Evolutionary conservation across 208 protist species (phyloP), one percentile per base, ranked within the genome.

Genomic region (Wallacemonas collosoma): DNA sequence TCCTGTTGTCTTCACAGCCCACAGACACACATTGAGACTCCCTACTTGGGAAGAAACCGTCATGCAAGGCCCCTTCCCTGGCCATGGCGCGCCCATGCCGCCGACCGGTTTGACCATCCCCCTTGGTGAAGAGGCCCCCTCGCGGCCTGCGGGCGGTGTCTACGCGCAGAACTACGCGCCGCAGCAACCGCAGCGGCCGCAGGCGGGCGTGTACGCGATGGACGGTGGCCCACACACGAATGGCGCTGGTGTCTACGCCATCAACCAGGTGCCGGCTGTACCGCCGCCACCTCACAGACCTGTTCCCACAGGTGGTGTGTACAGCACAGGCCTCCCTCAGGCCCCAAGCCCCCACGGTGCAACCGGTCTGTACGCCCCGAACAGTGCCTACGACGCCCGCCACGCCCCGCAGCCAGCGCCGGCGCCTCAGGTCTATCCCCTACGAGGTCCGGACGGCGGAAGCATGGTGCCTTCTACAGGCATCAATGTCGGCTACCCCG

Each of bases 61-160:
- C 48, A 53, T 53, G 48, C 48, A 53, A 53, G 48, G 48, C 48
- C 48, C 48, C 9, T 53, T 53, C 48, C 48, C 48, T 53, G 48
- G 48, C 15, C 48, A 53, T 9, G 48, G 48, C 15, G 48, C 48
- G 9, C 11, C 48, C 48, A 53, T 53, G 48, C 48, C 48, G 11
- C 48, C 48, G 11, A 15, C 15, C 48, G 48, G 48, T 15, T 53
- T 1, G 11, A 53, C 48, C 0, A 53, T 53, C 9, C 48, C 48
- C 9, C 48, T 53, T 15, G 48, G 48, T 15, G 48, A 53, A n/a
- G 48, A 53, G 15, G 48, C 48, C 48, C 48, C 48, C 48, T 53
- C 48, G 15, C 48, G 15, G 48, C 48, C 48, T 53, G 48, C 48
- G 9, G 48, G 48, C 15, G 48, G 48, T 53, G 48, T 53, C 48